Percentiles rank a stretch among this genome's conserved stretches.
These are phyloP conservation scores for Fusarium sp. DNA, from an alignment of 2,329 filamentous ascomycete species.

Conservation along the genomic window DNA sequence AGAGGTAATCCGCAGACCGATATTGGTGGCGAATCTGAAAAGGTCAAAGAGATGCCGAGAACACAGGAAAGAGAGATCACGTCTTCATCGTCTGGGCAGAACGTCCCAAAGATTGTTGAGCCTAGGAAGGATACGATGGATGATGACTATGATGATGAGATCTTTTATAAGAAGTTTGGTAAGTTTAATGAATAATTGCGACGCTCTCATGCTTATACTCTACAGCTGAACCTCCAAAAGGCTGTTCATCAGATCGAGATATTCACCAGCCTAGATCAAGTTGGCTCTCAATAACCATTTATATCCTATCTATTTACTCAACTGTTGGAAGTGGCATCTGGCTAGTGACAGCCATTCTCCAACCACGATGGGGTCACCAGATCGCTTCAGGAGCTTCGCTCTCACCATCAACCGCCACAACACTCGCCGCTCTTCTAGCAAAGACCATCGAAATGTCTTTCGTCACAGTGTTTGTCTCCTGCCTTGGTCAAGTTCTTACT, in stretches of 20 bases:
- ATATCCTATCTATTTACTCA: conserved; percentile 69
- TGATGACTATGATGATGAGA: conserved; percentile 48
- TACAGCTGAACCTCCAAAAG: conserved; percentile 47
- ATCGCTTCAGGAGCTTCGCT: conserved; percentile 68
- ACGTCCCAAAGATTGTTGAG: conserved; percentile 22
- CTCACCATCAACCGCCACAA: conserved; percentile 71
- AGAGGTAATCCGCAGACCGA: conserved; percentile 1
- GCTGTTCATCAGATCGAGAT: conserved; percentile 51
- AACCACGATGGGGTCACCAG: conserved; percentile 70
- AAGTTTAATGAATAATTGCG: conserved; percentile 9
- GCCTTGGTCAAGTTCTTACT: conserved; percentile 80
- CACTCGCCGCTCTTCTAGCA: conserved; percentile 76
- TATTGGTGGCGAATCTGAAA: neutral
- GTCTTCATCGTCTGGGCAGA: neutral
- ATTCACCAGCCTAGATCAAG: conserved; percentile 50
- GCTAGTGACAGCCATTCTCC: conserved; percentile 69
- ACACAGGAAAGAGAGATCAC: conserved; percentile 5
- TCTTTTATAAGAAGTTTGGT: conserved; percentile 51
- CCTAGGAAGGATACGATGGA: conserved; percentile 31
- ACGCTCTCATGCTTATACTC: neutral
- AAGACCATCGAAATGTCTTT: conserved; percentile 84
- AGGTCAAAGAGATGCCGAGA: conserved; percentile 17
- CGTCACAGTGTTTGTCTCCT: conserved; percentile 80
- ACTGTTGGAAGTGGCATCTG: conserved; percentile 75
- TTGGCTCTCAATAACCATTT: conserved; percentile 64